These are phyloP conservation scores for Rhodotorula sphaerocarpa DNA, from an alignment of 768 basidiomycete genomes.

Conservation along the genomic window DNA sequence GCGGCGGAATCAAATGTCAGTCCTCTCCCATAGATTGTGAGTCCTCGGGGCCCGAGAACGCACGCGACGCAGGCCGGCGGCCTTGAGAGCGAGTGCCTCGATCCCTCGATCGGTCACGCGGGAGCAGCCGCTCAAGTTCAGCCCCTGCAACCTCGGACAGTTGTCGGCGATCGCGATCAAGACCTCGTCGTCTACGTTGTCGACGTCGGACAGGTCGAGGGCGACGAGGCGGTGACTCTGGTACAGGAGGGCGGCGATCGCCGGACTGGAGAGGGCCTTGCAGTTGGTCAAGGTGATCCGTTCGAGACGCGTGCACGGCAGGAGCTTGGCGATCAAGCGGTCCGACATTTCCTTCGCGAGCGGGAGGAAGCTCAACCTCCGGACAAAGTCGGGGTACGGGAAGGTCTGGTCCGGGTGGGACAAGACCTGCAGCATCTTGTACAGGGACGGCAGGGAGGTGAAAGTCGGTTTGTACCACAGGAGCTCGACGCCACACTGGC, in stretches of 20 bases:
- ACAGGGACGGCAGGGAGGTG: conserved; percentile 59
- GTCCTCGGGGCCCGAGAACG: conserved; percentile 16
- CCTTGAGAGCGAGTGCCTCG: conserved; percentile 59
- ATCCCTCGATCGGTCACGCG: conserved; percentile 70
- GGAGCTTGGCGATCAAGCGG: conserved; percentile 62
- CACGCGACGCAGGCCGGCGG: conserved; percentile 67
- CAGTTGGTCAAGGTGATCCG: conserved; percentile 88
- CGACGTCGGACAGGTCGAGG: conserved; percentile 82
- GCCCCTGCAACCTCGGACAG: conserved; percentile 76
- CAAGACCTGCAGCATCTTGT: conserved; percentile 69
- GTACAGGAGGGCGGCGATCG: conserved; percentile 62
- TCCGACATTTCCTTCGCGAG: conserved; percentile 66
- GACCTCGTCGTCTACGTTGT: conserved; percentile 65
- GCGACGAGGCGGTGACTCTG: conserved; percentile 73
- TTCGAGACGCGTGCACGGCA: conserved; percentile 66
- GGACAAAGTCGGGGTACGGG: conserved; percentile 76
- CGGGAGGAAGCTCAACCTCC: conserved; percentile 78
- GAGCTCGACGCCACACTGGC: conserved; percentile 87
- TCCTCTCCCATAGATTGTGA: too few species aligned
- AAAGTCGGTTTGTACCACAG: conserved; percentile 88
- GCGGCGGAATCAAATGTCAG: too few species aligned
- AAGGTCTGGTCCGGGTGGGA: conserved; percentile 59
- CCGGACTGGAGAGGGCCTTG: conserved; percentile 65
- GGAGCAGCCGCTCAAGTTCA: conserved; percentile 79
- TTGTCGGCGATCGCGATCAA: conserved; percentile 64